These are phyloP conservation scores for Pythium aphanidermatum DNA, from an alignment of 352 stramenopile genomes.

Conservation along the genomic window DNA sequence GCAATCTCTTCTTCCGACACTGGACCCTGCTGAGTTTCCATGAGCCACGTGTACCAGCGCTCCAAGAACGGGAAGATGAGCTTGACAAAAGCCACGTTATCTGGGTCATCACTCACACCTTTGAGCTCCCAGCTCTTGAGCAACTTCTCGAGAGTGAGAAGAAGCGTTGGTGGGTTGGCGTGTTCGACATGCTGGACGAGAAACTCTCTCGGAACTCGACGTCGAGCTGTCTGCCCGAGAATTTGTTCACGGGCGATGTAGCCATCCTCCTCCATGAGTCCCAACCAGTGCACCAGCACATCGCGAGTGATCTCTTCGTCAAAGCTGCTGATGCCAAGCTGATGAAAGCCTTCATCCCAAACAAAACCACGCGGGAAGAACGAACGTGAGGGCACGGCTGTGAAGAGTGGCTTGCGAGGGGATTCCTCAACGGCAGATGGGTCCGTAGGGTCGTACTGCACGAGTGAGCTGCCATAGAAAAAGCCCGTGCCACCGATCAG, in stretches of 20 bases:
- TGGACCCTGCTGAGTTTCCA: constrained; percentile 50
- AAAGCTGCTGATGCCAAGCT: constrained; percentile 79
- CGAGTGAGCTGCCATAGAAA: constrained; percentile 84
- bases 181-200: constrained; percentile 87
- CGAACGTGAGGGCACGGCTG: constrained; percentile 86
- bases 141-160: constrained; percentile 84
- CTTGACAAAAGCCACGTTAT: constrained; percentile 26
- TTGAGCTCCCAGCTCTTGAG: constrained; percentile 25
- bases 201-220: constrained; percentile 85
- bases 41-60: constrained; percentile 74
- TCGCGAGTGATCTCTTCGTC: constrained; percentile 67
- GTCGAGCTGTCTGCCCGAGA: constrained; percentile 50
- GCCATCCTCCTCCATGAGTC: constrained; percentile 77
- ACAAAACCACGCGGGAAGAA: constrained; percentile 93
- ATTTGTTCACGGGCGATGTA: constrained; percentile 94
- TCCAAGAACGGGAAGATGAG: constrained; percentile 66
- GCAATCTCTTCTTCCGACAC: constrained; percentile 19
- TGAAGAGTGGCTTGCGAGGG: constrained; percentile 62
- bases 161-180: constrained; percentile 89
- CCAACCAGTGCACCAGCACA: constrained; percentile 86
- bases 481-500: constrained; percentile 86
- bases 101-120: not conserved
- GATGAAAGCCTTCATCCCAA: constrained; percentile 95
- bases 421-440: constrained; percentile 31
- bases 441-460: constrained; percentile 49